These are phyloP conservation scores for Colletotrichum zoysiae DNA, from an alignment of 2,329 filamentous ascomycete species.

Conservation along the genomic window DNA sequence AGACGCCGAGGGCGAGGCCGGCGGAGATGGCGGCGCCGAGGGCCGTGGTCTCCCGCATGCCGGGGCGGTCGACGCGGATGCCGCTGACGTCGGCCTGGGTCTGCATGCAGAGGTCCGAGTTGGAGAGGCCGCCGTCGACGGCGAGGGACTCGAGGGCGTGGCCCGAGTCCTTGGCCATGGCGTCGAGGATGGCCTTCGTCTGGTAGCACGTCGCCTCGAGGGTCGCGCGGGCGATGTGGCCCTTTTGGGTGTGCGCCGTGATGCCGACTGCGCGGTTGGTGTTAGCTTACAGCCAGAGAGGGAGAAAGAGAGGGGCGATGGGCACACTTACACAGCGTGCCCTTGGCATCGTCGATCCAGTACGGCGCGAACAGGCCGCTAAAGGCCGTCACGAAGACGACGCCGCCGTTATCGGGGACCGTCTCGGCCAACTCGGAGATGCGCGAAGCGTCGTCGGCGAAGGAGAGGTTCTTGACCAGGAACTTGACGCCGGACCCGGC, in stretches of 20 bases:
- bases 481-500: constrained; percentile 86
- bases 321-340: constrained; percentile 76
- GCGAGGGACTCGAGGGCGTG: constrained; percentile 80
- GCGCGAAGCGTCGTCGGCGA: constrained; percentile 64
- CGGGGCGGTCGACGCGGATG: constrained; percentile 85
- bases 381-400: constrained; percentile 90
- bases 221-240: constrained; percentile 89
- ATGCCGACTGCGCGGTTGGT: constrained; percentile 73
- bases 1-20: constrained; percentile 84
- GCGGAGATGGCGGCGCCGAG: constrained; percentile 91
- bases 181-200: constrained; percentile 90
- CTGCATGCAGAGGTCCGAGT: constrained; percentile 91
- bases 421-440: constrained; percentile 65
- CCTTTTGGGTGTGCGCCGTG: constrained; percentile 85
- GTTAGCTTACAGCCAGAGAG: constrained; percentile 12
- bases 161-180: constrained; percentile 89
- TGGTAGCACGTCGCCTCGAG: constrained; percentile 94
- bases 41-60: constrained; percentile 92
- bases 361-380: constrained; percentile 92
- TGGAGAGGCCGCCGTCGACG: constrained; percentile 91
- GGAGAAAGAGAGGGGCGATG: background rate
- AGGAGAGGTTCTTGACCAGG: constrained; percentile 72
- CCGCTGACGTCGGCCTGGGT: constrained; percentile 88
- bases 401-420: constrained; percentile 81
- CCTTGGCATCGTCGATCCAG: constrained; percentile 94